phyloP scores from a whole-genome alignment of 2,329 filamentous ascomycete species.

The Knufia petricola region DNA sequence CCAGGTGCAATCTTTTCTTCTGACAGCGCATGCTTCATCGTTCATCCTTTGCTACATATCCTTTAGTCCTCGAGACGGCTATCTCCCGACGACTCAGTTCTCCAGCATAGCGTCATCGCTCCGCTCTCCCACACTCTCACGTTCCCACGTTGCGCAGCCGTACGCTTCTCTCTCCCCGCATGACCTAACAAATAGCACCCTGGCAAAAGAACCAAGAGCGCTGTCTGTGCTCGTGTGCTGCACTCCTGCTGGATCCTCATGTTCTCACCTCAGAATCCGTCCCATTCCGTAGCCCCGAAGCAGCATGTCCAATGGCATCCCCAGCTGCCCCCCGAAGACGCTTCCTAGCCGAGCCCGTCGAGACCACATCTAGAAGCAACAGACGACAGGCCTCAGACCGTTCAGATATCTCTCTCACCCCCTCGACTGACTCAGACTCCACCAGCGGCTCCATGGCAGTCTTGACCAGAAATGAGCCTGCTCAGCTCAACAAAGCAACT shows the following conservation, averaged over 20 bases:
- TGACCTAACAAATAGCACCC: not conserved
- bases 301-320: conserved; percentile 4
- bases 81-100: not conserved
- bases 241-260: not conserved
- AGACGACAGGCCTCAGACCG: conserved; percentile 8
- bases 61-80: not conserved
- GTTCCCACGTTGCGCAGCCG: too few species aligned
- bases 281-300: not conserved
- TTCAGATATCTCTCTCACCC: conserved; percentile 5
- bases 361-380: conserved; percentile 33
- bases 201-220: not conserved
- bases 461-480: conserved; percentile 28
- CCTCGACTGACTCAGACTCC: conserved; percentile 7
- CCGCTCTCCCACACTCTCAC: not conserved
- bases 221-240: not conserved
- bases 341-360: conserved; percentile 36
- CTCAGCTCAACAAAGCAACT: conserved; percentile 33
- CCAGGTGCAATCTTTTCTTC: not conserved
- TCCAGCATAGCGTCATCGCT: not conserved
- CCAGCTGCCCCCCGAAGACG: conserved; percentile 21
- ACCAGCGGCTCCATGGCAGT: conserved; percentile 8
- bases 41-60: not conserved
- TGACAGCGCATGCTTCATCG: not conserved
- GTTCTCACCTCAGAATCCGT: not conserved
- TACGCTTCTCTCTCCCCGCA: not conserved